These are phyloP conservation scores for Phytopythium delawarense DNA, from an alignment of 352 stramenopile species.

Conservation along the genomic window DNA sequence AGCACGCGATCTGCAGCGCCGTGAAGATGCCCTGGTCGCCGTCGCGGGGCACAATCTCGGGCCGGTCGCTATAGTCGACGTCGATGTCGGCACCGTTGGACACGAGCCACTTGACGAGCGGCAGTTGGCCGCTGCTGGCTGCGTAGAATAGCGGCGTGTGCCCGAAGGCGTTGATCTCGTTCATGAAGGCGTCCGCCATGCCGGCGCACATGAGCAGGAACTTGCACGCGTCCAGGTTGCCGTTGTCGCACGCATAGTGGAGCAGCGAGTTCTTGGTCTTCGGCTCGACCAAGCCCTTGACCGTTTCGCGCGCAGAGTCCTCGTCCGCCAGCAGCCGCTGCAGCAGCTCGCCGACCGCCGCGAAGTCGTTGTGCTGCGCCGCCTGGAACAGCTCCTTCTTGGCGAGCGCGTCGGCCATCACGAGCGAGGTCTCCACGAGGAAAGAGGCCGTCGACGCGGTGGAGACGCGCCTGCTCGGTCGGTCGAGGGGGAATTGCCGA, in stretches of 20 bases:
- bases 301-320: slow-evolving; percentile 7
- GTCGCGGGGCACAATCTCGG: slow-evolving; percentile 40
- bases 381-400: slow-evolving; percentile 71
- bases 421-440: background rate
- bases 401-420: slow-evolving; percentile 19
- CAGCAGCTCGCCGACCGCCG: slow-evolving; percentile 51
- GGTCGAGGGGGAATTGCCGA: background rate
- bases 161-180: slow-evolving; percentile 71
- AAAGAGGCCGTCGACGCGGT: background rate
- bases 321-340: slow-evolving; percentile 36
- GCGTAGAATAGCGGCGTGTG: slow-evolving; percentile 82
- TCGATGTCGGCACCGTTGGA: slow-evolving; percentile 83
- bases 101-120: slow-evolving; percentile 83
- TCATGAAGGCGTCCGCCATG: slow-evolving; percentile 52
- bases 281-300: slow-evolving; percentile 46
- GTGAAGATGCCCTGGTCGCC: slow-evolving; percentile 72
- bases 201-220: slow-evolving; percentile 70
- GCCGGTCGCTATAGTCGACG: slow-evolving; percentile 67
- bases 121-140: slow-evolving; percentile 57
- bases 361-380: slow-evolving; percentile 64
- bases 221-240: slow-evolving; percentile 81
- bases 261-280: slow-evolving; percentile 75
- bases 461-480: background rate
- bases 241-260: slow-evolving; percentile 80
- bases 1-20: slow-evolving; percentile 72